phyloP scores from a whole-genome alignment of 495 filamentous ascomycete genomes.

The Lineolata rhizophorae region DNA sequence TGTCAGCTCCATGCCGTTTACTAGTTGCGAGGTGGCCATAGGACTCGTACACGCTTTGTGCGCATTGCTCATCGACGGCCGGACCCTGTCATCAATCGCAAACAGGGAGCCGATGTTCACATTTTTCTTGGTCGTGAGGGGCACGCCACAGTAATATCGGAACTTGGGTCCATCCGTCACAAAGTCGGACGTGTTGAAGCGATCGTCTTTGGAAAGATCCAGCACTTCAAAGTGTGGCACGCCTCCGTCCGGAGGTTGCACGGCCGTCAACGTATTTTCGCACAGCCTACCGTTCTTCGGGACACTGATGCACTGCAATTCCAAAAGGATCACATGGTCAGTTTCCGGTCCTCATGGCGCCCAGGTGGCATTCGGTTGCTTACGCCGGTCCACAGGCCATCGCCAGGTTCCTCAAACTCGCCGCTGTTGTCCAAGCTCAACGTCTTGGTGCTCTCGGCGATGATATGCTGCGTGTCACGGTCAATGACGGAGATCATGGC shows the following conservation, averaged over 20 bases:
- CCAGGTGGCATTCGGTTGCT: too few species aligned
- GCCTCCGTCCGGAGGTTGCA: too few species aligned
- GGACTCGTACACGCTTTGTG: too few species aligned
- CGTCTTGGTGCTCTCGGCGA: conserved; percentile 17
- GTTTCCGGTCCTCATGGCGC: too few species aligned
- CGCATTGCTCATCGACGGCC: too few species aligned
- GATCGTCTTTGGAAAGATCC: conserved; percentile 18
- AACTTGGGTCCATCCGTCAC: conserved; percentile 2
- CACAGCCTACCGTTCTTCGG: conserved; percentile 6
- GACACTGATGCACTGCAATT: conserved; percentile 12
- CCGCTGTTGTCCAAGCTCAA: conserved; percentile 5
- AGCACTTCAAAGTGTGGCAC: conserved; percentile 14
- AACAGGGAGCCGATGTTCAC: too few species aligned
- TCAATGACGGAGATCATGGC: conserved; percentile 22
- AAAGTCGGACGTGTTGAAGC: conserved; percentile 14
- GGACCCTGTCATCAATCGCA: too few species aligned
- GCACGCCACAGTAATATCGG: conserved; percentile 11
- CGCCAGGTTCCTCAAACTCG: conserved; percentile 4
- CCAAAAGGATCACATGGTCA: too few species aligned
- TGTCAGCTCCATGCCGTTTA: too few species aligned
- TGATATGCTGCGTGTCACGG: conserved; percentile 16
- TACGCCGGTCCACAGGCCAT: conserved; percentile 13
- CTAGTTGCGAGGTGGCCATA: too few species aligned
- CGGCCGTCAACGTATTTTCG: conserved; percentile 5
- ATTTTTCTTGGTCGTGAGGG: too few species aligned